Evolutionary conservation across 1,284 basidiomycete genomes (phyloP), one percentile per base, ranked within the genome.

Genomic region (Cryptococcus sp.): DNA sequence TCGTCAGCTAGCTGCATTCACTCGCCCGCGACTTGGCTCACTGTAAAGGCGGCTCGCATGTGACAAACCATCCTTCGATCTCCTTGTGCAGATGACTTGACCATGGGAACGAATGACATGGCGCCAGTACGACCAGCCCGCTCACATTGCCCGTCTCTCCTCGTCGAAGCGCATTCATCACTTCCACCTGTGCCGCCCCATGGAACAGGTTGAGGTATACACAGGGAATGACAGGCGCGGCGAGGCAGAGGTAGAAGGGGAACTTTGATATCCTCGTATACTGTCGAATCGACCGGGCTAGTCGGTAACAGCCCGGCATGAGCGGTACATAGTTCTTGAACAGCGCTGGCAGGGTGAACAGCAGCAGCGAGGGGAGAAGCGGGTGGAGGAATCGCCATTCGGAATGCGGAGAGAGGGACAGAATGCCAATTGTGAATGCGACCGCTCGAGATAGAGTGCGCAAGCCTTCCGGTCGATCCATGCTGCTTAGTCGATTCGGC

Each of bases 311-410:
- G 12, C 56, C 59, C 1, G 50, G 14, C 35, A 82, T 62, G 2
- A 74, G 62, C 18, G 60, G 59, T 3, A 32, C 39, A 57, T 66
- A 76, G 12, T 77, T 53, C 48, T 82, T 78, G 35, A 83, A 77
- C 14, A 94, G 72, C 2, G 84, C 81, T 50, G 82, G 82, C 0
- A 89, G 76, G 23, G 87, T 85, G 48, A 95, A 79, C 22, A 94
- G 62, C 55, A 93, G 83, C 36, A 95, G 74, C n/a, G 89, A 72
- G 0, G 94, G 92, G 1, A 97, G 76, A 4, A 97, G 67, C 0
- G 93, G 92, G 59, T 97, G 94, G 3, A 98, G 75, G 73, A 99
- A 98, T 3, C 95, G 78, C 86, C 92, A 97, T 76, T 99, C 95
- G 60, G 97, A 98, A 73, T 95, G 90, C 2, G 85, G 82, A 6